phyloP scores from a whole-genome alignment of 2,329 filamentous ascomycete species.

The Periconia macrospinosa region DNA sequence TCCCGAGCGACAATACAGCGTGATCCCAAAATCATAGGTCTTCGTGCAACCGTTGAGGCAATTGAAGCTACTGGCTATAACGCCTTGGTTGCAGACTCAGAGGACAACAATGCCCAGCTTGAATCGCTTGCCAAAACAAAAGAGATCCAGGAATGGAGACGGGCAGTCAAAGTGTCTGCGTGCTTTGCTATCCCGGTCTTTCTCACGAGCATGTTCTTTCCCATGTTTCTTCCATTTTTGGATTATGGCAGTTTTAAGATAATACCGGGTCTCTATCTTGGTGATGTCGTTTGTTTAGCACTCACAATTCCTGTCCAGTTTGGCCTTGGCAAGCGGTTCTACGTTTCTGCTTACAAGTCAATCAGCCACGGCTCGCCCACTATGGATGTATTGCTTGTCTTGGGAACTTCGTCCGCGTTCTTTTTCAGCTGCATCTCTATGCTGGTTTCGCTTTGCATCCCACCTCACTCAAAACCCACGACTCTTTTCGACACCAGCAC shows the following conservation, averaged over 20 bases:
- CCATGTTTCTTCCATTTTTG: slow-evolving; percentile 76
- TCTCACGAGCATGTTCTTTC: slow-evolving; percentile 88
- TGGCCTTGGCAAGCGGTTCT: slow-evolving; percentile 92
- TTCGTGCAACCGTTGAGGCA: slow-evolving; percentile 78
- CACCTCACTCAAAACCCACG: slow-evolving; percentile 76
- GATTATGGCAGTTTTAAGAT: slow-evolving; percentile 75
- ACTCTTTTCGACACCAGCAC: slow-evolving; percentile 98
- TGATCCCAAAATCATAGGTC: slow-evolving; percentile 70
- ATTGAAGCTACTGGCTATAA: slow-evolving; percentile 86
- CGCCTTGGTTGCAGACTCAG: slow-evolving; percentile 83
- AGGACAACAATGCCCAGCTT: slow-evolving; percentile 95
- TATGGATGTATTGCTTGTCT: slow-evolving; percentile 94
- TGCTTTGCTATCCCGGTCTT: slow-evolving; percentile 89
- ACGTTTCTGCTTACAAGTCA: slow-evolving; percentile 89
- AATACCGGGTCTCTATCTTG: slow-evolving; percentile 77
- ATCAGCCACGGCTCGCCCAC: slow-evolving; percentile 88
- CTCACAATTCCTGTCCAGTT: slow-evolving; percentile 95
- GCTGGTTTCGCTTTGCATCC: slow-evolving; percentile 74
- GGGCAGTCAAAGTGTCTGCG: slow-evolving; percentile 75
- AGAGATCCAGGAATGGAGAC: slow-evolving; percentile 91
- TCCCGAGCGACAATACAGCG: slow-evolving; percentile 75
- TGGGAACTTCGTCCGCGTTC: slow-evolving; percentile 93
- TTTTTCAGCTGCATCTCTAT: slow-evolving; percentile 92
- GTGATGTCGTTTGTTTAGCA: slow-evolving; percentile 79
- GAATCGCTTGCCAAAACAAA: slow-evolving; percentile 95